These are phyloP conservation scores for Candida insectorum DNA, from an alignment of 805 yeast genomes.

Conservation along the genomic window DNA sequence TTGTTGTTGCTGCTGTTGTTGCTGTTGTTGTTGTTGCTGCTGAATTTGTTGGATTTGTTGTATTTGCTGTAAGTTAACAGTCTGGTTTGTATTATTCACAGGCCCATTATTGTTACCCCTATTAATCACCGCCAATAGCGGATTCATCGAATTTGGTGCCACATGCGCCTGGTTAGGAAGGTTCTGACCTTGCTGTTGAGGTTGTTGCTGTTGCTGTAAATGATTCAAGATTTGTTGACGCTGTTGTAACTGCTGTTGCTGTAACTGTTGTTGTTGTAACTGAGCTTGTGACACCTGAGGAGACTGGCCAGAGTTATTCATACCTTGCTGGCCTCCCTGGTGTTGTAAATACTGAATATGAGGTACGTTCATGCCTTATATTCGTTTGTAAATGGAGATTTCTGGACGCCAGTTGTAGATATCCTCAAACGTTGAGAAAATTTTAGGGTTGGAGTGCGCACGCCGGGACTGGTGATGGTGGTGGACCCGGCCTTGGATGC, in stretches of 20 bases:
- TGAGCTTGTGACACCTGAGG: conserved; percentile 35
- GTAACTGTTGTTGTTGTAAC: conserved; percentile 20
- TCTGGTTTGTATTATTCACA: conserved; percentile 19
- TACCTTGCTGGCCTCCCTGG: conserved; percentile 20
- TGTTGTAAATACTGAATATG: conserved; percentile 43
- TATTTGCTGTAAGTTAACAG: conserved; percentile 29
- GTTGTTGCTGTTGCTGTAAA: conserved; percentile 17
- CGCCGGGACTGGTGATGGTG: too few relatives aligned
- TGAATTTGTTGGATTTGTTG: conserved; percentile 22
- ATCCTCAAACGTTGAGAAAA: too few relatives aligned
- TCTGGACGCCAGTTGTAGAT: too few relatives aligned
- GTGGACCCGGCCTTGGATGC: too few relatives aligned
- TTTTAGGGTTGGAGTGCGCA: too few relatives aligned
- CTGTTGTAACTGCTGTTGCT: conserved; percentile 20
- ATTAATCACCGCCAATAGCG: conserved; percentile 34
- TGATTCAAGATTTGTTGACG: conserved; percentile 25
- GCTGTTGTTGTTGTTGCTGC: conserved; percentile 15
- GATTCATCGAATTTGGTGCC: conserved; percentile 24
- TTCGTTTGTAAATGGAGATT: too few relatives aligned
- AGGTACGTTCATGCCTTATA: conserved; percentile 35
- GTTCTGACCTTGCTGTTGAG: conserved; percentile 22
- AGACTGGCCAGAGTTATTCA: conserved; percentile 21
- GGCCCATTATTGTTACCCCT: conserved; percentile 20
- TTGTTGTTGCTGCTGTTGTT: conserved; percentile 17
- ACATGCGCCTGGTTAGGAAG: conserved; percentile 20